phyloP scores from a whole-genome alignment of 1,284 basidiomycete genomes.

The Paramarasmius palmivorus region DNA sequence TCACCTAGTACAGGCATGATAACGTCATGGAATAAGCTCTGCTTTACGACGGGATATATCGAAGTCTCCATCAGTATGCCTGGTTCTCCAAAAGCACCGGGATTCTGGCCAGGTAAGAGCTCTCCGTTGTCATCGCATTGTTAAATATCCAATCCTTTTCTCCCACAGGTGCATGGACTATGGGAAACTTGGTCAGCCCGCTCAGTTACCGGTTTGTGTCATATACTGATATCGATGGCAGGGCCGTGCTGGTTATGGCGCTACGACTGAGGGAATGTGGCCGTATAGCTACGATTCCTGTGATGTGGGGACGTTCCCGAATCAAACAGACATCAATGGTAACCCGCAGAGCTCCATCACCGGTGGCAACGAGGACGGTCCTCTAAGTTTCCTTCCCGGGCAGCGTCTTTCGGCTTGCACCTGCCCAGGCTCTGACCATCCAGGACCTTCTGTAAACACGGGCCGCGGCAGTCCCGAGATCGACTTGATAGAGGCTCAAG shows the following conservation, averaged over 20 bases:
- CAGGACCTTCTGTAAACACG: slow-evolving; percentile 72
- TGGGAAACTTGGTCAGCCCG: slow-evolving; percentile 71
- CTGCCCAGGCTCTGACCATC: slow-evolving; percentile 80
- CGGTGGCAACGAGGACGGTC: slow-evolving; percentile 44
- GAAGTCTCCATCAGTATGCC: slow-evolving; percentile 82
- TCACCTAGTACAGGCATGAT: slow-evolving; percentile 58
- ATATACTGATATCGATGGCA: slow-evolving; percentile 21
- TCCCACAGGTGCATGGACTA: slow-evolving; percentile 66
- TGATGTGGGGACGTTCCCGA: slow-evolving; percentile 83
- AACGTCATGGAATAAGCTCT: slow-evolving; percentile 88
- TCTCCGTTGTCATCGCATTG: slow-evolving; percentile 36
- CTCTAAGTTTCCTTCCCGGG: slow-evolving; percentile 73
- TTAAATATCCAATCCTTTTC: background rate
- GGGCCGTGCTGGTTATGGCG: slow-evolving; percentile 77
- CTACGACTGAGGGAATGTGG: slow-evolving; percentile 65
- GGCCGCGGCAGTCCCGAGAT: slow-evolving; percentile 89
- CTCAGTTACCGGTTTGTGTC: background rate
- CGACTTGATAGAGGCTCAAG: slow-evolving; percentile 77
- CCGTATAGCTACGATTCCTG: slow-evolving; percentile 85
- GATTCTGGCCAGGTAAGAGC: slow-evolving; percentile 68
- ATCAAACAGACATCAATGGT: slow-evolving; percentile 62
- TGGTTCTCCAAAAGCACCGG: slow-evolving; percentile 68
- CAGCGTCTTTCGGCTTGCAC: slow-evolving; percentile 83
- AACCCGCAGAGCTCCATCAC: slow-evolving; percentile 54
- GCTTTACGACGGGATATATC: slow-evolving; percentile 92